Base-by-base conservation (phyloP, 352 stramenopile species). In the Phytopythium vexans region DNA sequence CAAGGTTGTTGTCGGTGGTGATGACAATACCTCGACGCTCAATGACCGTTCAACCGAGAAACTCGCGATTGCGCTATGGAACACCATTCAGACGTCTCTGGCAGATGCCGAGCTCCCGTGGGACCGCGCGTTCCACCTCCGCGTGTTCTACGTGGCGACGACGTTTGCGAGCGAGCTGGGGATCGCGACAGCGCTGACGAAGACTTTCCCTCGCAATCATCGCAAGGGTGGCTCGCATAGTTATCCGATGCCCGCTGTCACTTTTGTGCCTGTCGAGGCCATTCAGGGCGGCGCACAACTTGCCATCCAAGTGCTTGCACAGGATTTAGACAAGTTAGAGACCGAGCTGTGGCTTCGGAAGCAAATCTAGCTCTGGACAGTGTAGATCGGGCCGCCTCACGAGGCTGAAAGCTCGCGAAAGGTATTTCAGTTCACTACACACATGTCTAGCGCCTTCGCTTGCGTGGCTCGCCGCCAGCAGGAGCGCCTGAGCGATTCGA, bases 271-370 rank as follows among this genome's bases (percentile, higher is more conserved):
- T 8, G 80, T 87, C 14, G 64, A 87, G 9, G 65, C 62, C 16
- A 84, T 94, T 14, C 77, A 88, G 32, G 49, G 56, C 8, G 56
- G 72, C 52, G 72, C 79, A 3, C 49, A 65, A 0, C 27, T 85
- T 38, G 77, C 76, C 1, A 40, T 91, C 15, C 81, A 93, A 39
- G 69, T 89, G 46, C 86, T 78, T 6, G 81, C 79, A 14, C 79
- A 92, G 50, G 82, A 94, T 49, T 52, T 91, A 16, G 85, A 94
- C 36, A 87, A 86, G 47, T 52, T 94, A 4, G 85, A 94, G 55
- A 92, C 85, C 6, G 82, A 94, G 53, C 62, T 94, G 15, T 94
- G 85, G 85, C 63, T 94, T 46, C 74, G 74, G 41, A 82, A 84
- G 43, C 75, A 92, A 53, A 77, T 86, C 41, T 94, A 83, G 62